Base-by-base conservation (phyloP, 1,284 basidiomycete species). In the Marasmius sp. region DNA sequence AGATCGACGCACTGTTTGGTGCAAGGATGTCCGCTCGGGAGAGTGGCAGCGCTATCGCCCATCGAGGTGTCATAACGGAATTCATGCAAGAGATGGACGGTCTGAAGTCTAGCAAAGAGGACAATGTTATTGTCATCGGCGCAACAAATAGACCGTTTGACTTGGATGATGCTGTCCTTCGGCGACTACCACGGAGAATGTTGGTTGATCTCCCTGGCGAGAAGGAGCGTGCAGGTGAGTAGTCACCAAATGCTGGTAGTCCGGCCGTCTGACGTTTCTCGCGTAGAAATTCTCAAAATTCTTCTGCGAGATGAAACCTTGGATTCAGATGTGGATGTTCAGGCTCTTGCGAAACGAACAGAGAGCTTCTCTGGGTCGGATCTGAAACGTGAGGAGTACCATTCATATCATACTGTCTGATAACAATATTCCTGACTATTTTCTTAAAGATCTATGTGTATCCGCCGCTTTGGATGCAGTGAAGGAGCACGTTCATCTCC, bases 51-150 rank as follows among this genome's bases (percentile, higher is more conserved):
- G 90, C 80, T 63, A 86, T 91, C 73, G 95, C 91, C 36, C 95
- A 94, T 75, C 85, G 92, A 65, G 89, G 90, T 33, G 85, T 93
- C 59, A 88, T 95, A 70, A 92, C 93, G 20, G 95, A 98, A 72
- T 96, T 98, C 73, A 98, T 98, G 96, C 95, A 98, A 73, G 95
- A 97, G 73, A 98, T 98, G 95, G 96, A 98, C 70, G 96, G 96
- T 2, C 77, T 97, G 61, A 93, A 86, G 70, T 85, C 89, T 8
- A 89, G 87, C 36, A 85, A 84, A 69, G 93, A 94, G 67, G 89
- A 89, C 70, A 91, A 86, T 65, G 89, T 98, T 57, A 91, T 97
- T 55, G 91, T 98, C 54, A 95, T 98, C 62, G 96, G 96, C 38
- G 96, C 96, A 2, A 98, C 96, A 1, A 98, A 98, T 73, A 78